phyloP scores from a whole-genome alignment of 1,139 yeast species.

The Sugiyamaella grinbergsii region DNA sequence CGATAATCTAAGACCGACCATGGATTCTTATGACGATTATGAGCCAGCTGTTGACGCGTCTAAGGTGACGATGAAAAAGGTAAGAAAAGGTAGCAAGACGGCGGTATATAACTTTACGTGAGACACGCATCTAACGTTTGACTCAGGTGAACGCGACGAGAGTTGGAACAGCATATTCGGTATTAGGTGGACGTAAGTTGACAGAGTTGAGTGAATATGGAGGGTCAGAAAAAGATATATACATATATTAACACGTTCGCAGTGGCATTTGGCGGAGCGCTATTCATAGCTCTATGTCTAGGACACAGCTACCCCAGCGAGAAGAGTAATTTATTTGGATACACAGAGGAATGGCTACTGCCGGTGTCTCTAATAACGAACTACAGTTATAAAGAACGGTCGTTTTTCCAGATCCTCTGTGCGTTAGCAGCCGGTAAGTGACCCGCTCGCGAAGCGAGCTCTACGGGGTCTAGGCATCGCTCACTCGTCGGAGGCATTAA shows the following conservation, averaged over 20 bases:
- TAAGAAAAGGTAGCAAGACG: not conserved
- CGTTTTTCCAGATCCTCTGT: conserved; percentile 71
- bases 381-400: conserved; percentile 66
- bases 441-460: conserved; percentile 7
- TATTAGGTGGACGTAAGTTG: conserved; percentile 9
- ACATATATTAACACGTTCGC: conserved; percentile 2
- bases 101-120: not conserved
- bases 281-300: conserved; percentile 19
- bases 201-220: not conserved
- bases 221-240: no score
- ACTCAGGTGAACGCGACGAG: conserved; percentile 12
- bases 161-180: conserved; percentile 10
- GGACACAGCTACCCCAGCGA: conserved; percentile 19
- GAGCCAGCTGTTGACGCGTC: not conserved
- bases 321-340: conserved; percentile 12
- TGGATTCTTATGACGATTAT: not conserved
- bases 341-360: conserved; percentile 22
- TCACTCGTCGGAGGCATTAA: not conserved
- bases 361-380: conserved; percentile 11
- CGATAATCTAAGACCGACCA: no score
- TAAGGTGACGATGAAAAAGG: not conserved
- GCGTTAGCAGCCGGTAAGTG: conserved; percentile 79
- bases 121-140: conserved; percentile 1
- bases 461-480: no score
- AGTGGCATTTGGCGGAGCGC: conserved; percentile 20